Evolutionary conservation across 192 early-diverging fungal species (phyloP), one percentile per base, ranked within the genome.

Genomic region (Podila verticillata): DNA sequence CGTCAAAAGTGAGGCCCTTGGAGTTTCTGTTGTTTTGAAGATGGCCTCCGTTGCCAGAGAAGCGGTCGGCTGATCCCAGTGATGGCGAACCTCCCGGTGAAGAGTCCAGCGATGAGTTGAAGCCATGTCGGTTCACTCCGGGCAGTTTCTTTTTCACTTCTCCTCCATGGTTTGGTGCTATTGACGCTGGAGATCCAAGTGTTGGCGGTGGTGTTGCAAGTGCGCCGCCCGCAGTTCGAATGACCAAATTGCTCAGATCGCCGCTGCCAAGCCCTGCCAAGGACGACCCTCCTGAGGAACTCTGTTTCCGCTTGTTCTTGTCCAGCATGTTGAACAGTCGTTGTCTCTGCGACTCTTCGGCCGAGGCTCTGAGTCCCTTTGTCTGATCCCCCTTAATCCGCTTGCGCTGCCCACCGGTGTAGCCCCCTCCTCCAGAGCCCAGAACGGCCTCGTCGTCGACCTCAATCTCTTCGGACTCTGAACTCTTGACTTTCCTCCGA

Each of bases 381-480:
- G 48, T 28, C 36, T 61, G 54, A 61, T 20, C 31, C 10, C 26
- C 59, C 68, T 69, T 78, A 15, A 35, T 8, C 24, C 57, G 63
- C 64, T 66, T 78, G 35, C 63, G 59, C 26, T 75, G 74, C 13
- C 31, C 49, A 24, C 48, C 32, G 12, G 64, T 29, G 22, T 31
- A 17, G 24, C 72, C 59, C 19, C 32, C 35, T 17, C 32, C 44
- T 30, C 74, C 67, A 4, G 64, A 30, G 15, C 74, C 74, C 49
- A 78, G 29, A 26, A 78, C 48, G 1, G 74, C 74, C 39, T 78
- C 74, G 15, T 78, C 74, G 57, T 78, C 74, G 17, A 78, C 74
- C 9, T 78, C 74, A 56, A 78, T 78, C 44, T 78, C 74, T 60
- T 78, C 74, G 5, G 74, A 78, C 0, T 70, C 74, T 3, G 74